Evolutionary conservation across 331 rosid species (phyloP), one percentile per base, ranked within the genome.

Genomic region (Acacia pycnantha): DNA sequence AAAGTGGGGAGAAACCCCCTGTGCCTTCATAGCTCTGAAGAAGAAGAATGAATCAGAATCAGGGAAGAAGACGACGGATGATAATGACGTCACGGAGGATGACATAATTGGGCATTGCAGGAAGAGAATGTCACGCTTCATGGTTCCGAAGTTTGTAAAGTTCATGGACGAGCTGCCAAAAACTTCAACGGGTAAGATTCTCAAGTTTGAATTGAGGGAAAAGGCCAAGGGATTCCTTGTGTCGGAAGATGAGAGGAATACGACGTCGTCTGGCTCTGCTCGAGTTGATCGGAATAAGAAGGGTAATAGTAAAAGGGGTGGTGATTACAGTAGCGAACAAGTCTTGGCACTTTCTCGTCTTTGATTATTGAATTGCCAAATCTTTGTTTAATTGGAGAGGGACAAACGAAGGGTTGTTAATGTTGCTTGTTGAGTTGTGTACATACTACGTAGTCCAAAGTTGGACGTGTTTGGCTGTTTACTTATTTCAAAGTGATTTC

Each of bases 1-100:
- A 0, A 90, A 82, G 16, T 95, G 98, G 98, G 98, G 98, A 0
- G 98, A 95, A 77, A 93, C 88, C 41, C 98, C 98, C 4, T 95
- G 98, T 54, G 98, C 97, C 33, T 95, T 93, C 35, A 54, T 95
- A 3, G 81, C 91, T 0, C 16, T 90, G 2, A 87, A 50, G 35
- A 87, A 65, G 11, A 87, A 58, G 8, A 68, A 56, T 2, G 70
- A 72, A 44, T 11, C 68, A 37, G 41, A 37, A 14, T 16, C 48
- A 44, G 48, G 48, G 3, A 44, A 4, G 27, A 13, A 10, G 51
- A n/a, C 1, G 16, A 22, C 8, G 22, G 22, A 11, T 10, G 31
- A 27, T 9, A 24, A 12, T 1, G 24, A 33, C 3, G 78, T 80
- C 7, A 81, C 56, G 0, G 96, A 90, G 84, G 73, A 43, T 0